phyloP scores from a whole-genome alignment of 2,329 filamentous ascomycete genomes.

The Fusarium burgessii region DNA sequence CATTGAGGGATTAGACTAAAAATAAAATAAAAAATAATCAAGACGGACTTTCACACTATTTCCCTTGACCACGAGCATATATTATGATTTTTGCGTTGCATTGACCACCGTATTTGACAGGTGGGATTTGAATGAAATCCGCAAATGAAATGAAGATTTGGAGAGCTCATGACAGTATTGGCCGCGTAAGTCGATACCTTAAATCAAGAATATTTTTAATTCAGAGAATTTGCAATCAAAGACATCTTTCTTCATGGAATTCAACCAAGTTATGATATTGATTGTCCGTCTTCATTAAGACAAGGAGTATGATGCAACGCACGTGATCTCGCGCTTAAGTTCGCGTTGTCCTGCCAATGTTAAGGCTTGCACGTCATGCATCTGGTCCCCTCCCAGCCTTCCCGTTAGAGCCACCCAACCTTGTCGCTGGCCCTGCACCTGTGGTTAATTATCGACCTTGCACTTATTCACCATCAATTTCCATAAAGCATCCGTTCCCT shows the following conservation, averaged over 20 bases:
- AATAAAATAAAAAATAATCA: not conserved
- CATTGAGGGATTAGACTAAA: not conserved
- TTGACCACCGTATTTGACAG: not conserved
- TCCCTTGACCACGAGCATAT: not conserved
- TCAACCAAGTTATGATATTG: not conserved
- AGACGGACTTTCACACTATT: not conserved
- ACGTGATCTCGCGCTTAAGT: conserved; percentile 63
- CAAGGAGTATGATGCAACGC: conserved; percentile 41
- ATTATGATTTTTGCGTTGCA: not conserved
- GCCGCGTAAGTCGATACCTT: not conserved
- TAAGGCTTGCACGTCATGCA: conserved; percentile 41
- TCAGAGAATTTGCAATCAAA: not conserved
- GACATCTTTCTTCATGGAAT: not conserved
- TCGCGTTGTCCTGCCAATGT: conserved; percentile 68
- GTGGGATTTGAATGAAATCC: not conserved
- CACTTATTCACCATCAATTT: conserved; percentile 12
- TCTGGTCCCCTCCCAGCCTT: not conserved
- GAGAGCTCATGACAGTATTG: not conserved
- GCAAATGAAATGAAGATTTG: not conserved
- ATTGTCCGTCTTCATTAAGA: not conserved
- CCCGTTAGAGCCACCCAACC: conserved; percentile 18
- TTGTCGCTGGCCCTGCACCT: conserved; percentile 23
- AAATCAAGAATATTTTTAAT: not conserved
- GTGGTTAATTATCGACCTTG: not conserved
- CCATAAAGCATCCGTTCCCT: not conserved